Percentiles rank a stretch among this genome's conserved stretches.
phyloP scores from a whole-genome alignment of 257 asterid genomes.

The Capsicum chinense region DNA sequence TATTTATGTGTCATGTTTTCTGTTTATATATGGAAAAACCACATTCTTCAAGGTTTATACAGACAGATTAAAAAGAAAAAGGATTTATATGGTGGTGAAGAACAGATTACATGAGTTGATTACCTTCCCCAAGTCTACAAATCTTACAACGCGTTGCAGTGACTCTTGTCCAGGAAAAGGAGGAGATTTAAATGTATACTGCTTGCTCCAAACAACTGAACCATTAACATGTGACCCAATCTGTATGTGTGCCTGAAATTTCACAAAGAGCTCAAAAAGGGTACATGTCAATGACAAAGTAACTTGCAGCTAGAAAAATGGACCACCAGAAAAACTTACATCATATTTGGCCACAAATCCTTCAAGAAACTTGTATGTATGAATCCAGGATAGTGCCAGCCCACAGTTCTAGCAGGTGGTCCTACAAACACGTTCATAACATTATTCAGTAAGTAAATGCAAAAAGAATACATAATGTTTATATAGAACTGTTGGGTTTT shows the following conservation, averaged over 20 bases:
- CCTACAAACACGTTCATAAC: slow-evolving; percentile 43
- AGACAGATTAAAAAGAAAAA: slow-evolving; percentile 45
- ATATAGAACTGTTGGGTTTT: too few relatives aligned
- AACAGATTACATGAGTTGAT: background rate
- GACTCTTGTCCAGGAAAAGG: slow-evolving; percentile 92
- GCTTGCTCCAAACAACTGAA: slow-evolving; percentile 70
- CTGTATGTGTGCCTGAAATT: slow-evolving; percentile 69
- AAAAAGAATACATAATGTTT: background rate
- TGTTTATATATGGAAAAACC: background rate
- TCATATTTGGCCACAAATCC: slow-evolving; percentile 76
- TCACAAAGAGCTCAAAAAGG: background rate
- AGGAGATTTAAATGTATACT: slow-evolving; percentile 64
- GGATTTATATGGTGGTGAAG: background rate
- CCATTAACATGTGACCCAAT: slow-evolving; percentile 74
- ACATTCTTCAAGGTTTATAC: background rate
- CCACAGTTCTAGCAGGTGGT: slow-evolving; percentile 87
- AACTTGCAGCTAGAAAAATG: background rate
- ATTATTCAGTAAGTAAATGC: background rate
- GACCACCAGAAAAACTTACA: slow-evolving; percentile 37
- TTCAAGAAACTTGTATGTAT: slow-evolving; percentile 84
- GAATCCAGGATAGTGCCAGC: slow-evolving; percentile 98
- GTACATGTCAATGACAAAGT: slow-evolving; percentile 2
- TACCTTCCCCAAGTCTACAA: slow-evolving; percentile 99
- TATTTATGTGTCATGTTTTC: background rate
- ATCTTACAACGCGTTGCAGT: slow-evolving; percentile 71